Percentiles rank a stretch among this genome's conserved stretches.
Evolutionary conservation across 331 rosid genomes (phyloP).

Genomic region (Stylosanthes scabra): DNA sequence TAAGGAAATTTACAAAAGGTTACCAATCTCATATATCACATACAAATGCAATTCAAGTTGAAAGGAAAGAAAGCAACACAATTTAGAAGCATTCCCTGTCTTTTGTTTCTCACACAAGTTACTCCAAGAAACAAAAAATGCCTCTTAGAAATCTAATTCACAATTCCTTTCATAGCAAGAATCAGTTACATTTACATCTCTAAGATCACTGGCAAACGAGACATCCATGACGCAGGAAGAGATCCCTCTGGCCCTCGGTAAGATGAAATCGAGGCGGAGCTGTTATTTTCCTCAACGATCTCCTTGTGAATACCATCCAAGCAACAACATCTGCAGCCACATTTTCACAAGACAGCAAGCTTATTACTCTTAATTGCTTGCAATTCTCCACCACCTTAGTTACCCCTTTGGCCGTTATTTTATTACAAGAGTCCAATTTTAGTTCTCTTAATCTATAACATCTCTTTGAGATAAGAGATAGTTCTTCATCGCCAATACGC

Average conservation of each 20-base stretch:
- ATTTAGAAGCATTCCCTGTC: neutral
- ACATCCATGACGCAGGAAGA: constrained; percentile 71
- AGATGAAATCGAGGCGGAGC: constrained; percentile 43
- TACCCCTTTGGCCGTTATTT: constrained; percentile 65
- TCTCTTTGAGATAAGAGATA: constrained; percentile 52
- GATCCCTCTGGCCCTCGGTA: constrained; percentile 40
- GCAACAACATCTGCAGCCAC: constrained; percentile 50
- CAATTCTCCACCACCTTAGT: constrained; percentile 63
- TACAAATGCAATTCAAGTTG: no score
- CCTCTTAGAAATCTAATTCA: neutral
- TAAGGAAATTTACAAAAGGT: no score
- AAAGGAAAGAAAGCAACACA: no score
- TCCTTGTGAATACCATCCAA: constrained; percentile 72
- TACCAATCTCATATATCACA: no score
- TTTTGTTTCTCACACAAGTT: neutral
- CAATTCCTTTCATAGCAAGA: neutral
- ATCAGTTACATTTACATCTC: neutral
- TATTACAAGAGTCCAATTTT: constrained; percentile 48
- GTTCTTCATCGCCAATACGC: constrained; percentile 48
- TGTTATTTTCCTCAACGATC: constrained; percentile 58
- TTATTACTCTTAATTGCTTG: constrained; percentile 61
- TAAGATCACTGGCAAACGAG: constrained; percentile 21
- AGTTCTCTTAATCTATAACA: constrained; percentile 51
- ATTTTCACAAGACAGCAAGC: constrained; percentile 51
- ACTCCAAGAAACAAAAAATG: neutral